Evolutionary conservation across 2,329 filamentous ascomycete species (phyloP).

Genomic region (Colletotrichum sp.): DNA sequence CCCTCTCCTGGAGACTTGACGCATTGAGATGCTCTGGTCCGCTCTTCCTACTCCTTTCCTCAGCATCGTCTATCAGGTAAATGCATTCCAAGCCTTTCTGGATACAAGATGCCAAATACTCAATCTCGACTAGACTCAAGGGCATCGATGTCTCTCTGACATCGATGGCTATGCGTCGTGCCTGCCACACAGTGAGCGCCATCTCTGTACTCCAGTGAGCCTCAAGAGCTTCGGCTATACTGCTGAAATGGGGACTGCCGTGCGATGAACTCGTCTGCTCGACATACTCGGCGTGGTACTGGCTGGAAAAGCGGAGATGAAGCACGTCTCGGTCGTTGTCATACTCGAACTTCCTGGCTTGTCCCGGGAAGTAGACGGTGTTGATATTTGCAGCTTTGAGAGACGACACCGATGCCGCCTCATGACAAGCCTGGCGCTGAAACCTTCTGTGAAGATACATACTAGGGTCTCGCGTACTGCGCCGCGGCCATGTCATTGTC

Average conservation of each 20-base stretch:
- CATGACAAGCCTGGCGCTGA: conserved; percentile 13
- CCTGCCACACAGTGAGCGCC: conserved; percentile 27
- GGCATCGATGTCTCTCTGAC: conserved; percentile 27
- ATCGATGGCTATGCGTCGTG: conserved; percentile 31
- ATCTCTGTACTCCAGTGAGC: conserved; percentile 32
- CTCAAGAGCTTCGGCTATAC: conserved; percentile 24
- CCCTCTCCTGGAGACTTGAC: conserved; percentile 21
- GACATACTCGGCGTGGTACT: neutral
- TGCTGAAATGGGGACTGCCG: neutral
- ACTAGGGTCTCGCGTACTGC: neutral
- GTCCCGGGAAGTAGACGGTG: conserved; percentile 28
- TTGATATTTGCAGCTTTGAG: conserved; percentile 17
- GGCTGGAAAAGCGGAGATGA: conserved; percentile 29
- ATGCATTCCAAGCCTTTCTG: conserved; percentile 31
- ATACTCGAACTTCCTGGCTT: conserved; percentile 24
- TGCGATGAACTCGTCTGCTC: neutral
- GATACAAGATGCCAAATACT: conserved; percentile 31
- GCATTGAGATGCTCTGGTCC: conserved; percentile 10
- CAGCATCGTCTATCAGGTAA: conserved; percentile 32
- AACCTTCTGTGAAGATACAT: neutral
- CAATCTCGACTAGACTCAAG: conserved; percentile 27
- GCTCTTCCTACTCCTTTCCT: conserved; percentile 13
- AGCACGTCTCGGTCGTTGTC: conserved; percentile 29
- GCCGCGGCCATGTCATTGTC: neutral
- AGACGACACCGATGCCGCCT: neutral